Percentiles rank a stretch among this genome's conserved stretches.
Evolutionary conservation across 1,284 basidiomycete genomes (phyloP).

Genomic region (Salmacisia buchloeana): DNA sequence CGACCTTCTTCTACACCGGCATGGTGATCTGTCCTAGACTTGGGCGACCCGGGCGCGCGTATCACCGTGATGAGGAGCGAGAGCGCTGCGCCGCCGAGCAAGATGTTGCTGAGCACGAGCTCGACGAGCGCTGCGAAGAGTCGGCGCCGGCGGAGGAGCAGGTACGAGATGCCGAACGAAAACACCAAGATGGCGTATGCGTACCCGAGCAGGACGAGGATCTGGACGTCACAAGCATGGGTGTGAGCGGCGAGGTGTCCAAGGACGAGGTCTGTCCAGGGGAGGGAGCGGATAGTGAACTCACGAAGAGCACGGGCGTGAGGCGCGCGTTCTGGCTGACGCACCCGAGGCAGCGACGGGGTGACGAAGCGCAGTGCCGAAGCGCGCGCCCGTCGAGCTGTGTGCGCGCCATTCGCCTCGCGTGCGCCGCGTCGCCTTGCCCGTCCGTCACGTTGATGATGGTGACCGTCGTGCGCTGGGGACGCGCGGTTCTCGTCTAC

Average conservation of each 20-base stretch:
- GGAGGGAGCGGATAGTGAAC: no score
- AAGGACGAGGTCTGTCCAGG: no score
- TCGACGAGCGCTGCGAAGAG: constrained; percentile 20
- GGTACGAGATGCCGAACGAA: constrained; percentile 24
- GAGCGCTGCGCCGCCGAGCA: constrained; percentile 27
- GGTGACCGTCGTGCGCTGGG: no score
- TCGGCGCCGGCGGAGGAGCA: constrained; percentile 15
- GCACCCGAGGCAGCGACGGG: constrained; percentile 12
- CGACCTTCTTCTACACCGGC: neutral
- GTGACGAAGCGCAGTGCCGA: neutral
- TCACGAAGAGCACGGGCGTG: constrained; percentile 22
- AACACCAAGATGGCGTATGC: constrained; percentile 26
- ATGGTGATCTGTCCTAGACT: constrained; percentile 18
- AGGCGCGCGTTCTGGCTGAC: constrained; percentile 22
- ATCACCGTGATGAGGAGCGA: constrained; percentile 31
- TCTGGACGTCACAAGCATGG: constrained; percentile 11
- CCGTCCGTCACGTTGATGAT: no score
- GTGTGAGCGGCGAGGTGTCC: neutral
- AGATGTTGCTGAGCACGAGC: constrained; percentile 18
- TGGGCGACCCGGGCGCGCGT: constrained; percentile 5
- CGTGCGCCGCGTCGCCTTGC: no score
- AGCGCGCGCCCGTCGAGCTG: neutral
- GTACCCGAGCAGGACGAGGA: constrained; percentile 21
- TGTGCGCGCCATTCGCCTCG: constrained; percentile 4
- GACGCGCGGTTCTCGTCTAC: no score